A percentile compares a stretch with the other conserved stretches of the same genome.
Conservation (phyloP, 2,329 filamentous ascomycete species). For the Tympanopsis confertula region DNA sequence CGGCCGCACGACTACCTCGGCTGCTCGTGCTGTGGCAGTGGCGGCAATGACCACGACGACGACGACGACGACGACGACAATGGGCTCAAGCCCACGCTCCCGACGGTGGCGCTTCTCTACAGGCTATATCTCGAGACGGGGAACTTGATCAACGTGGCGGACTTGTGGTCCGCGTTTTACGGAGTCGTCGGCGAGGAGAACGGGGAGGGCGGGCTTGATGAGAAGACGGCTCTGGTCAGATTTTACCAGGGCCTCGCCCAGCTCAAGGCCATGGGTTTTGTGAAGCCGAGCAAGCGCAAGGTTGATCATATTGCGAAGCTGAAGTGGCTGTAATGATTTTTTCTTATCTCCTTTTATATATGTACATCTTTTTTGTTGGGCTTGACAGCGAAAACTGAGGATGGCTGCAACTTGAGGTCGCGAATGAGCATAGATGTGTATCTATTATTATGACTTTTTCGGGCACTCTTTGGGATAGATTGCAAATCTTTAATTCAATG, state of each 20-base stretch:
- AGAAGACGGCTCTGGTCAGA: constrained; percentile 52
- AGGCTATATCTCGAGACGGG: constrained; percentile 71
- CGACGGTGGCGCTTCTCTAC: constrained; percentile 63
- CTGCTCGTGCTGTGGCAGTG: constrained; percentile 54
- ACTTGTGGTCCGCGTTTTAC: constrained; percentile 69
- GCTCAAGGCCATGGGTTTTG: constrained; percentile 71
- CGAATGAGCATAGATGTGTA: too few relatives aligned
- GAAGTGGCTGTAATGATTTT: constrained; percentile 54
- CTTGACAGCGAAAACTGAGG: not conserved
- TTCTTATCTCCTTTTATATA: not conserved
- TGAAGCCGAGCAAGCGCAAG: constrained; percentile 85
- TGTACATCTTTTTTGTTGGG: not conserved
- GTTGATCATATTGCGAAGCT: constrained; percentile 83
- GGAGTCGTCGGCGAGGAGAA: constrained; percentile 41
- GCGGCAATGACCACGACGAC: constrained; percentile 30
- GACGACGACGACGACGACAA: too few relatives aligned
- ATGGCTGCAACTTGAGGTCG: too few relatives aligned
- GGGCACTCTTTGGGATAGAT: too few relatives aligned
- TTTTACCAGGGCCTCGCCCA: constrained; percentile 85
- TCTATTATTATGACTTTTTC: too few relatives aligned
- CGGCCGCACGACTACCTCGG: constrained; percentile 68
- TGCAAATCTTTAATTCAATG: too few relatives aligned
- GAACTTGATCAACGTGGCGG: constrained; percentile 64
- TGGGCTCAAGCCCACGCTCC: constrained; percentile 45
- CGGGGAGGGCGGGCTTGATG: constrained; percentile 22